Conservation (phyloP, 768 basidiomycete species). For the Rhizopogon vesiculosus region DNA sequence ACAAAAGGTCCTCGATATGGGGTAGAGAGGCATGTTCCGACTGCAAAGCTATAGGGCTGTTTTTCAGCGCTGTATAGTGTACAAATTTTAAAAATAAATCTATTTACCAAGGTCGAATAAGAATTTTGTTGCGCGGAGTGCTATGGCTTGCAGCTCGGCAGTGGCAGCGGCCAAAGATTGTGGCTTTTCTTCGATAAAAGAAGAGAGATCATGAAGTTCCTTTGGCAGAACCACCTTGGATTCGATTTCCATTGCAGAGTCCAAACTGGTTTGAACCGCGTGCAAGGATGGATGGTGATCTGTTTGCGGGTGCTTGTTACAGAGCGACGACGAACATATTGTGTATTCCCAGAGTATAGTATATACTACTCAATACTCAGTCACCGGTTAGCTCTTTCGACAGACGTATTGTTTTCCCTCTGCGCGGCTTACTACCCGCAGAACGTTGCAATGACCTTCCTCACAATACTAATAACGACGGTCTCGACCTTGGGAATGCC, state of each 20-base stretch:
- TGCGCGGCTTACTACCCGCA: background rate
- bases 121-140: conserved; percentile 66
- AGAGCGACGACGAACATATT: too few species aligned
- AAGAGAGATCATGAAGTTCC: conserved; percentile 46
- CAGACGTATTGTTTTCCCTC: too few species aligned
- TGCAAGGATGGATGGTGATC: background rate
- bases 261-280: background rate
- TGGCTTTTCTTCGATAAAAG: conserved; percentile 48
- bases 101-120: conserved; percentile 71
- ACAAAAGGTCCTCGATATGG: conserved; percentile 61
- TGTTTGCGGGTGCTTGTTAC: background rate
- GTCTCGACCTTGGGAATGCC: background rate
- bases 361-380: too few species aligned
- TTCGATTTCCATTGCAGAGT: conserved; percentile 8
- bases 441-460: too few species aligned
- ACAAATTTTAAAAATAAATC: background rate
- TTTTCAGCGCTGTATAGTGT: background rate
- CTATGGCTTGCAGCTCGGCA: conserved; percentile 47
- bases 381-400: too few species aligned
- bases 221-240: conserved; percentile 24
- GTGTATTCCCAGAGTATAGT: too few species aligned
- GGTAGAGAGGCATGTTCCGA: conserved; percentile 63
- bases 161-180: conserved; percentile 55
- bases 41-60: conserved; percentile 45
- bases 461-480: background rate